Percentiles rank a stretch among this genome's conserved stretches.
phyloP scores from a whole-genome alignment of 495 filamentous ascomycete species.

The Neurospora pannonica region DNA sequence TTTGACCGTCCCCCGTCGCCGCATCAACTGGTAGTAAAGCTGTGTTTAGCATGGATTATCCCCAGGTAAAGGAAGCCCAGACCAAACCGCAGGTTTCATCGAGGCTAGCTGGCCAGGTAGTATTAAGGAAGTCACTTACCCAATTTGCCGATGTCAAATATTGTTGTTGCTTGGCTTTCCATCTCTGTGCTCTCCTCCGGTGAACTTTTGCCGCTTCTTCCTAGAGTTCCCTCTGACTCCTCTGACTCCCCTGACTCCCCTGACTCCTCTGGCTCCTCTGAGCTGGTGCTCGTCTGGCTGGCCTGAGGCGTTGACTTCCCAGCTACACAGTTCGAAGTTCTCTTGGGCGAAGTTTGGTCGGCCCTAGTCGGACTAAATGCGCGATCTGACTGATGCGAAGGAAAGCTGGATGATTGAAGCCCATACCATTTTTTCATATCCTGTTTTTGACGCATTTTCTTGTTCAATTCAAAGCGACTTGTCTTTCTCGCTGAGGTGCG shows the following conservation, averaged over 20 bases:
- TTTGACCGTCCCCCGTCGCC: background rate
- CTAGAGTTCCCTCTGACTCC: background rate
- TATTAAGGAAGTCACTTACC: background rate
- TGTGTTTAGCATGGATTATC: background rate
- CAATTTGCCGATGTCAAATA: background rate
- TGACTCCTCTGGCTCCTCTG: background rate
- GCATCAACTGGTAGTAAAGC: background rate
- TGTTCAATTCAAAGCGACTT: background rate
- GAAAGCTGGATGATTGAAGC: background rate
- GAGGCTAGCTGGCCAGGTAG: background rate
- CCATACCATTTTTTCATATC: background rate
- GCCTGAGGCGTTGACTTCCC: background rate
- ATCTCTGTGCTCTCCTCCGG: background rate
- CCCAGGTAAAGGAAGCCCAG: background rate
- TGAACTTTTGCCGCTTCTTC: background rate
- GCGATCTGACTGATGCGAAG: background rate
- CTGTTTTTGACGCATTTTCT: background rate
- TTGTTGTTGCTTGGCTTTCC: background rate
- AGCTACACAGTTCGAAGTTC: background rate
- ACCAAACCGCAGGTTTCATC: background rate
- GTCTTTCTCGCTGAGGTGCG: background rate
- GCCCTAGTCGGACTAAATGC: background rate
- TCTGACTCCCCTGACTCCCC: background rate
- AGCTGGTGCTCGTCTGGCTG: background rate
- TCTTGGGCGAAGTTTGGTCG: background rate